Evolutionary conservation across 768 basidiomycete genomes (phyloP).

Genomic region (Suillus ampliporus): DNA sequence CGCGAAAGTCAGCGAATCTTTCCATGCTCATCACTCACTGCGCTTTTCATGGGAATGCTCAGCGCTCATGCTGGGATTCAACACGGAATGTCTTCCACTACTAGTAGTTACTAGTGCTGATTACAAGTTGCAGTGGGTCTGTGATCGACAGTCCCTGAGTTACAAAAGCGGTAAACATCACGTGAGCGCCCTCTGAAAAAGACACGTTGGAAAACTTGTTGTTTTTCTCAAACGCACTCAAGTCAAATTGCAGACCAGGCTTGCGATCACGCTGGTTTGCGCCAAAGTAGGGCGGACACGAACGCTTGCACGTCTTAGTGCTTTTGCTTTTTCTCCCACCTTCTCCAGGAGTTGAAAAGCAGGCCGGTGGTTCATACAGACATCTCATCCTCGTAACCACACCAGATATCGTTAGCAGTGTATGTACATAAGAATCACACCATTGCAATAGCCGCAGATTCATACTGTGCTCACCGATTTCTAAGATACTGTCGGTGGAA

Average conservation of each 20-base stretch:
- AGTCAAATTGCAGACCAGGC: slow-evolving; percentile 39
- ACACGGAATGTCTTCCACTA: background rate
- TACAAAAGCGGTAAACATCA: slow-evolving; percentile 6
- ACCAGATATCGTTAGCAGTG: background rate
- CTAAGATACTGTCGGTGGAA: too few species aligned
- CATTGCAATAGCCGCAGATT: too few species aligned
- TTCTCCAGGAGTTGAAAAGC: slow-evolving; percentile 24
- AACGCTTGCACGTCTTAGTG: slow-evolving; percentile 36
- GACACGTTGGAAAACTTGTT: background rate
- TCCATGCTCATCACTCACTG: background rate
- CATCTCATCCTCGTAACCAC: background rate
- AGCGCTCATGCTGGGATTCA: background rate
- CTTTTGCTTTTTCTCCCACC: slow-evolving; percentile 30
- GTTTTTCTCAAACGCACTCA: slow-evolving; percentile 34
- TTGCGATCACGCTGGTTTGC: slow-evolving; percentile 31
- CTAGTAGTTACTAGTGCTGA: too few species aligned
- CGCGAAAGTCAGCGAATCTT: background rate
- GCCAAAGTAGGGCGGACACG: slow-evolving; percentile 41
- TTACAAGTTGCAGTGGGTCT: too few species aligned
- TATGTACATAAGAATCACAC: background rate
- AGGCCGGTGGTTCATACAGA: slow-evolving; percentile 39
- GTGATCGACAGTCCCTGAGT: background rate
- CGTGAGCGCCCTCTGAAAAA: slow-evolving; percentile 17
- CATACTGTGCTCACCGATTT: background rate
- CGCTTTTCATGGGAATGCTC: background rate